Evolutionary conservation across 768 basidiomycete genomes (phyloP).

Genomic region (Termitomyces bulborhizus): DNA sequence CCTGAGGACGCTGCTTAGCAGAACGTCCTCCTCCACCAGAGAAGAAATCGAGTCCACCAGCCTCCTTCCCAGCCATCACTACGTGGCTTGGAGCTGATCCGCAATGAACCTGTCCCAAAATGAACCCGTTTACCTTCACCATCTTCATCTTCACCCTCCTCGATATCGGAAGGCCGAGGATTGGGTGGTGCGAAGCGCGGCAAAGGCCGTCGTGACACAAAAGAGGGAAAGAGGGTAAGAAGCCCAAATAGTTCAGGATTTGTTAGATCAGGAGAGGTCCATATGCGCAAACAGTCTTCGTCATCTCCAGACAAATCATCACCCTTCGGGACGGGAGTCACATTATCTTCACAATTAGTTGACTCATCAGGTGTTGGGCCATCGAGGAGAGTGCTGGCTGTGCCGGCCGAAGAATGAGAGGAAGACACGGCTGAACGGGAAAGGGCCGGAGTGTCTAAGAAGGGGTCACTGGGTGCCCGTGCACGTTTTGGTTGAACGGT

Average conservation of each 20-base stretch:
- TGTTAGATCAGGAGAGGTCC: slow-evolving; percentile 75
- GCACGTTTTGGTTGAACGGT: slow-evolving; percentile 53
- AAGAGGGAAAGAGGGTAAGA: slow-evolving; percentile 69
- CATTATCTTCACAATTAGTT: slow-evolving; percentile 28
- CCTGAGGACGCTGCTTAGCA: slow-evolving; percentile 37
- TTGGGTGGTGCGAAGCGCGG: slow-evolving; percentile 59
- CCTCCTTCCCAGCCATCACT: slow-evolving; percentile 64
- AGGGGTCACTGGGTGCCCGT: slow-evolving; percentile 75
- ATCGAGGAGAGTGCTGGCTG: slow-evolving; percentile 24
- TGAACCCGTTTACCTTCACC: slow-evolving; percentile 52
- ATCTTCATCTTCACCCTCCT: slow-evolving; percentile 59
- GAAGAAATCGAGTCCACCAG: slow-evolving; percentile 72
- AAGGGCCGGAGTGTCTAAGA: slow-evolving; percentile 62
- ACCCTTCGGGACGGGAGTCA: slow-evolving; percentile 25
- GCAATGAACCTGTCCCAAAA: slow-evolving; percentile 82
- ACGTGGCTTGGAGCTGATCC: slow-evolving; percentile 60
- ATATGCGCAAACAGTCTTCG: slow-evolving; percentile 61
- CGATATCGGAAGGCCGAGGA: slow-evolving; percentile 48
- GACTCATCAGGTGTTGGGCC: slow-evolving; percentile 30
- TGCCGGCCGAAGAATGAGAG: slow-evolving; percentile 36
- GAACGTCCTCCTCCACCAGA: slow-evolving; percentile 78
- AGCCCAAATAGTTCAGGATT: slow-evolving; percentile 71
- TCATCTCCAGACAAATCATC: slow-evolving; percentile 23
- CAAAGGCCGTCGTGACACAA: slow-evolving; percentile 61
- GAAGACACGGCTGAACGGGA: slow-evolving; percentile 52